These are phyloP conservation scores for Bigelowiella natans DNA, from an alignment of 78 protist genomes.

Conservation along the genomic window DNA sequence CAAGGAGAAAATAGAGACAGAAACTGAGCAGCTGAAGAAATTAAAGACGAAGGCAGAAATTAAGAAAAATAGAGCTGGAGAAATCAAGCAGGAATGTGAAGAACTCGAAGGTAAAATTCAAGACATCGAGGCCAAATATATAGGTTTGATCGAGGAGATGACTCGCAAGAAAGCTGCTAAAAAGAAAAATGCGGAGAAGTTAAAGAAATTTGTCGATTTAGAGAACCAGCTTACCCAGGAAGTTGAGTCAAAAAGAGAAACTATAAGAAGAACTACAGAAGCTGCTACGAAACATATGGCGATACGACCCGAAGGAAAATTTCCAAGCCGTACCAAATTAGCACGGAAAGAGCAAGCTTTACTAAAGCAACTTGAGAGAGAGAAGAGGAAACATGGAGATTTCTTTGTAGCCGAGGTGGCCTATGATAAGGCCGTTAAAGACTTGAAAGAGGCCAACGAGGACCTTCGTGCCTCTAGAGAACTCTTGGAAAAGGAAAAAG, in stretches of 20 bases:
- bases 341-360: not conserved
- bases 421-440: not conserved
- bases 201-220: too few species aligned
- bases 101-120: not conserved
- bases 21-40: not conserved
- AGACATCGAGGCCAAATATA: not conserved
- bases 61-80: too few species aligned
- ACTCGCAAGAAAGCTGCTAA: not conserved
- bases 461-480: not conserved
- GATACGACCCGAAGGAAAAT: not conserved
- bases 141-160: not conserved
- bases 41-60: too few species aligned
- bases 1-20: not conserved
- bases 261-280: not conserved
- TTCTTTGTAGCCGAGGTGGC: not conserved
- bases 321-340: not conserved
- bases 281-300: not conserved
- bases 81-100: too few species aligned
- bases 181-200: not conserved
- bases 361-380: not conserved
- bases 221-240: not conserved
- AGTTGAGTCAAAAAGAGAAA: not conserved
- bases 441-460: not conserved
- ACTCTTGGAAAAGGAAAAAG: not conserved
- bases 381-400: not conserved